Evolutionary conservation across 257 asterid species (phyloP), one percentile per base, ranked within the genome.

Genomic region (Solanum sitiens): DNA sequence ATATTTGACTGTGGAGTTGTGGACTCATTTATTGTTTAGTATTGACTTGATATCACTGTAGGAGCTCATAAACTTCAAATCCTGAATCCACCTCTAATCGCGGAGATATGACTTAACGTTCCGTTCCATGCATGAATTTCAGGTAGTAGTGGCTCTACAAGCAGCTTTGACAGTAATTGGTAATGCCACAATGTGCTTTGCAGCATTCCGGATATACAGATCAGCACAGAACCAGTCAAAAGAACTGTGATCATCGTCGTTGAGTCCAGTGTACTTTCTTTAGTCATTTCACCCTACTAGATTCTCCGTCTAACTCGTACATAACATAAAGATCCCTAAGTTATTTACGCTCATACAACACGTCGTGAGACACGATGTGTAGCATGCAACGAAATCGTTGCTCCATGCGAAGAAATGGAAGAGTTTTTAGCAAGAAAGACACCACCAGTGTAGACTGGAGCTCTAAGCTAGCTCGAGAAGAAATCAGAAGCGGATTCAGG

Each of bases 111-210:
- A 44, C 63, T 44, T 45, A 14, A 45, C 16, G 9, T 16, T 45
- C 16, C 16, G 6, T 27, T 45, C 63, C 2, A 11, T 9, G 67
- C 84, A 39, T 85, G 83, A 83, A 86, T 86, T 89, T 72, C 88
- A 97, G 99, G 93, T 93, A 50, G 87, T 95, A 92, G 99, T 95
- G 88, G 98, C 94, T 86, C 91, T 97, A 63, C 99, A 97, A 93
- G 99, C 98, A 16, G 98, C 98, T 68, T 91, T 97, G 89, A 97
- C 99, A 2, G 94, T 95, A n/a, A 90, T 95, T 33, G 99, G 99
- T 68, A 97, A 95, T 14, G 91, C 88, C 15, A 94, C 99, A 70
- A 95, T 97, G 96, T 97, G 98, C 91, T 59, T 95, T 77, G 99
- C 99, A 87, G 99, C 98, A 75, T 95, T 93, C 88, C 96, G 96